These are phyloP conservation scores for Yarrowia osloensis DNA, from an alignment of 805 yeast genomes.

Conservation along the genomic window DNA sequence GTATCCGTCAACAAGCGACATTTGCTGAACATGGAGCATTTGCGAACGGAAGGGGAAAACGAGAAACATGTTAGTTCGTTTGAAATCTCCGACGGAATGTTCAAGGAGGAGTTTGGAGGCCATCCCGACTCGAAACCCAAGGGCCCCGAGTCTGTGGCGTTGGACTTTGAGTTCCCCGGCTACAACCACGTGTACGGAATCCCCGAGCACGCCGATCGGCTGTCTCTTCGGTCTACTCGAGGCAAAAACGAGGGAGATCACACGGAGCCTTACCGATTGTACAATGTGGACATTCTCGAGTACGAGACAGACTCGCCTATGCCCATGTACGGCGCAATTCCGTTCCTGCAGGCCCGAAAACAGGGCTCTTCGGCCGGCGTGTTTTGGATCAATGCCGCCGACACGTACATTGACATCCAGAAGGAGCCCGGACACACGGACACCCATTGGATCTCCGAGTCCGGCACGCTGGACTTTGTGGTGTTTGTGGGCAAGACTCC, in stretches of 20 bases:
- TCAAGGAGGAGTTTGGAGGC: slow-evolving; percentile 74
- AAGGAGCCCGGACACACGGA: slow-evolving; percentile 42
- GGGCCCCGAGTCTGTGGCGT: slow-evolving; percentile 81
- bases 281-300: slow-evolving; percentile 93
- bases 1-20: slow-evolving; percentile 67
- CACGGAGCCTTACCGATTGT: slow-evolving; percentile 79
- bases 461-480: slow-evolving; percentile 77
- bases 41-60: slow-evolving; percentile 53
- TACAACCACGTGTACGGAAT: slow-evolving; percentile 80
- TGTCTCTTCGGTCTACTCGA: slow-evolving; percentile 71
- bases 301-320: slow-evolving; percentile 77
- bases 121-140: slow-evolving; percentile 59
- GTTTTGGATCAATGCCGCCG: slow-evolving; percentile 93
- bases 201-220: slow-evolving; percentile 90
- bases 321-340: slow-evolving; percentile 96
- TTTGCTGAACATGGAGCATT: slow-evolving; percentile 82
- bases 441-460: slow-evolving; percentile 94
- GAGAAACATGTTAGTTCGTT: slow-evolving; percentile 51
- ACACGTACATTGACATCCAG: slow-evolving; percentile 79
- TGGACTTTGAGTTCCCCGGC: slow-evolving; percentile 69
- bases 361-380: slow-evolving; percentile 65
- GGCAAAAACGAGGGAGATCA: slow-evolving; percentile 39
- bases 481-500: slow-evolving; percentile 60
- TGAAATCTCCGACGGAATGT: slow-evolving; percentile 68
- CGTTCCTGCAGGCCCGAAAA: slow-evolving; percentile 74